Percentiles rank a stretch among this genome's conserved stretches.
These are phyloP conservation scores for Cercospora sp. DNA, from an alignment of 2,329 filamentous ascomycete species.

Conservation along the genomic window DNA sequence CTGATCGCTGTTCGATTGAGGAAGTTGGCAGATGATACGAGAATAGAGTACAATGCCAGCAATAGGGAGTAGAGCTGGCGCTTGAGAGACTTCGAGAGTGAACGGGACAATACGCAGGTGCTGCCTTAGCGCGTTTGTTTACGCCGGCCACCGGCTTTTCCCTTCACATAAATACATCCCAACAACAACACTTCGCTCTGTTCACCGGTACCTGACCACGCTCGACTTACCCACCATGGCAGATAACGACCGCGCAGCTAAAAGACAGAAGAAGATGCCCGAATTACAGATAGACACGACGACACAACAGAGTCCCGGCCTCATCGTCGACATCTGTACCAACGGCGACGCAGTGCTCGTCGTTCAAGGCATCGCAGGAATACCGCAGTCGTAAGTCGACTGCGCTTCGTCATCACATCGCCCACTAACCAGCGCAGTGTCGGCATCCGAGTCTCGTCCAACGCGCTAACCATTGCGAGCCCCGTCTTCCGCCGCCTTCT, in stretches of 20 bases:
- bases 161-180: background rate
- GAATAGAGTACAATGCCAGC: background rate
- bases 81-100: background rate
- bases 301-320: background rate
- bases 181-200: background rate
- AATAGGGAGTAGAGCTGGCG: background rate
- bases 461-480: constrained; percentile 27
- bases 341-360: constrained; percentile 24
- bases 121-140: background rate
- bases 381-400: background rate
- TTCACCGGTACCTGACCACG: background rate
- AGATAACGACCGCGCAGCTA: constrained; percentile 18
- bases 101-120: background rate
- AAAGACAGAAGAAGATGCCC: constrained; percentile 18
- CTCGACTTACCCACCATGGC: constrained; percentile 2
- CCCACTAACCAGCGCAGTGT: constrained; percentile 5
- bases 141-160: background rate
- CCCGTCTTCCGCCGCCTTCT: constrained; percentile 27
- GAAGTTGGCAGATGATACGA: background rate
- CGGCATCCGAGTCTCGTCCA: constrained; percentile 30
- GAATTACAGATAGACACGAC: constrained; percentile 1
- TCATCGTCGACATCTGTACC: constrained; percentile 15
- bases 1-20: background rate
- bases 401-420: background rate
- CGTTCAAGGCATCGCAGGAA: constrained; percentile 16